phyloP scores from a whole-genome alignment of 805 yeast species.

The Jamesozyma rosinii region DNA sequence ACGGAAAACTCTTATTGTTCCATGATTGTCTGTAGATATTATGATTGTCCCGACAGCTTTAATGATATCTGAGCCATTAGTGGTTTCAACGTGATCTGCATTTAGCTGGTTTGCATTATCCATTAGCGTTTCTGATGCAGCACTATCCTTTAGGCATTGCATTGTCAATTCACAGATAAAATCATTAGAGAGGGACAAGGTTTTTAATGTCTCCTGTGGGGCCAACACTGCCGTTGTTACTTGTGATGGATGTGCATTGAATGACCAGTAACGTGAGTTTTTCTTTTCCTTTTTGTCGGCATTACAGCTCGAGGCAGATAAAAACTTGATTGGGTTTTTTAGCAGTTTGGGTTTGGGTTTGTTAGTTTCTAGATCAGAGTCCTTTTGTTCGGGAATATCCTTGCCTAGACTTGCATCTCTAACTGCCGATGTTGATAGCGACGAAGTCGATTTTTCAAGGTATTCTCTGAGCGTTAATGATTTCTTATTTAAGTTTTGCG shows the following conservation, averaged over 20 bases:
- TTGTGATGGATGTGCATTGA: constrained; percentile 66
- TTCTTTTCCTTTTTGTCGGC: constrained; percentile 2
- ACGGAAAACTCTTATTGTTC: constrained; percentile 66
- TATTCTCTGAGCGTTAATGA: not conserved
- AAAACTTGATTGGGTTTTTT: not conserved
- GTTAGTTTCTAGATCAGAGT: not conserved
- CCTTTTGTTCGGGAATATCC: not conserved
- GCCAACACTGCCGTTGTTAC: constrained; percentile 75
- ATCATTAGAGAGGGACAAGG: constrained; percentile 68
- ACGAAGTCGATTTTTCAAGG: not conserved
- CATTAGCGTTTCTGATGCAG: not conserved
- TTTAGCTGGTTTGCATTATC: not conserved
- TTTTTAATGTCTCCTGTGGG: constrained; percentile 55
- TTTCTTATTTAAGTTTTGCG: not conserved
- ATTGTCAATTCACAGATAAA: constrained; percentile 56
- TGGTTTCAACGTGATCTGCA: not conserved
- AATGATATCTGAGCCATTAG: constrained; percentile 10
- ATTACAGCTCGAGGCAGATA: not conserved
- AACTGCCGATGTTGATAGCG: not conserved
- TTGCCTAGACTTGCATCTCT: not conserved
- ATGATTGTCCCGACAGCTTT: constrained; percentile 41
- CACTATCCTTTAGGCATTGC: constrained; percentile 17
- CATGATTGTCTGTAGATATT: constrained; percentile 67
- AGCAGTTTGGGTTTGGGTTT: not conserved
- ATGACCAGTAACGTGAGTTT: constrained; percentile 54